These are phyloP conservation scores for Brasilioporus rufonigricans DNA, from an alignment of 768 basidiomycete species.

Conservation along the genomic window DNA sequence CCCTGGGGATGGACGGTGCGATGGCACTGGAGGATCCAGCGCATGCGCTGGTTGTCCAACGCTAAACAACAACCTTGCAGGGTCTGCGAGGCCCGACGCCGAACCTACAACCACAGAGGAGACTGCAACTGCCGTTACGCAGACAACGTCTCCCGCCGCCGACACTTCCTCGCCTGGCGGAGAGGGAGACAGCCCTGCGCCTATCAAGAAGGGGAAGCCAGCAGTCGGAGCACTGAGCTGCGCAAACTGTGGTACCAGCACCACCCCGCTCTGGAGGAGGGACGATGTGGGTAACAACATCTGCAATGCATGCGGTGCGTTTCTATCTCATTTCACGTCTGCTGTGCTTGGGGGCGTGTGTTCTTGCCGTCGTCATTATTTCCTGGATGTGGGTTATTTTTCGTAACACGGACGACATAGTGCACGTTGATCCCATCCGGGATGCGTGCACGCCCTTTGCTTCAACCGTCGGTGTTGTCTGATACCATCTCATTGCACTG, in stretches of 20 bases:
- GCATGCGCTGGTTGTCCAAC: conserved; percentile 96
- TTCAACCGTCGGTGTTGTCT: conserved; percentile 14
- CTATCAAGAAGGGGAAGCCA: conserved; percentile 33
- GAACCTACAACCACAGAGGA: conserved; percentile 32
- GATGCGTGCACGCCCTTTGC: conserved; percentile 17
- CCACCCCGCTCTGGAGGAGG: conserved; percentile 86
- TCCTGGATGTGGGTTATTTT: conserved; percentile 5
- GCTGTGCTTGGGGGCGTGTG: conserved; percentile 23
- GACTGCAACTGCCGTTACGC: conserved; percentile 15
- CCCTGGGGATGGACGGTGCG: conserved; percentile 96
- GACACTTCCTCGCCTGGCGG: conserved; percentile 35
- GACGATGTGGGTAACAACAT: conserved; percentile 92
- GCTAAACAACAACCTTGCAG: conserved; percentile 78
- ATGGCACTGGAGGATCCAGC: conserved; percentile 92
- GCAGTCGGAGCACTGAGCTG: conserved; percentile 77
- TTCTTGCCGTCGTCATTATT: conserved; percentile 15
- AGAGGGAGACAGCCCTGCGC: conserved; percentile 30
- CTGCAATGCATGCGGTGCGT: conserved; percentile 91
- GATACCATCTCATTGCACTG: conserved; percentile 17
- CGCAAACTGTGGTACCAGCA: conserved; percentile 86
- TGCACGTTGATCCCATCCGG: conserved; percentile 24
- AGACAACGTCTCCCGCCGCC: conserved; percentile 27
- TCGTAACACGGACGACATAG: conserved; percentile 20
- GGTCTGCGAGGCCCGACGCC: conserved; percentile 40
- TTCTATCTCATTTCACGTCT: conserved; percentile 27